A percentile compares a stretch with the other conserved stretches of the same genome.
These are phyloP conservation scores for Cordyceps farinosa DNA, from an alignment of 2,329 filamentous ascomycete genomes.

Conservation along the genomic window DNA sequence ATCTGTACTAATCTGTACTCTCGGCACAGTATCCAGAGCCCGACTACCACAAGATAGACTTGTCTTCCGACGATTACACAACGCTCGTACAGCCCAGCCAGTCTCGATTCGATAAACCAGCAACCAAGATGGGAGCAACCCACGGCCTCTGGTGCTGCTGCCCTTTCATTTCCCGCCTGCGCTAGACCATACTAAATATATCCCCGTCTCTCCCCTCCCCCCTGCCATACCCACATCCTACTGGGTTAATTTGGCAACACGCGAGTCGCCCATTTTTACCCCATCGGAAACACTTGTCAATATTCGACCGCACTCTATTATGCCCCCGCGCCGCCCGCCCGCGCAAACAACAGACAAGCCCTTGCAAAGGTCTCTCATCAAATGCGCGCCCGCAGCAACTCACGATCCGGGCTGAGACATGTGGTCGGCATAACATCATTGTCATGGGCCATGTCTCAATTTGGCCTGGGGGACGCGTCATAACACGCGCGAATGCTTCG, in stretches of 20 bases:
- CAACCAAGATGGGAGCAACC: not conserved
- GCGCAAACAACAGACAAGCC: conserved; percentile 3
- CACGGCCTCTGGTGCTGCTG: not conserved
- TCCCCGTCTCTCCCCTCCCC: not conserved
- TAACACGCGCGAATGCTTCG: not conserved
- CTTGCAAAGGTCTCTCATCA: not conserved
- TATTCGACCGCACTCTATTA: not conserved
- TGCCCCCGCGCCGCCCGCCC: not conserved
- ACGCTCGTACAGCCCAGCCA: not conserved
- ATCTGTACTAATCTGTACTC: too few species aligned
- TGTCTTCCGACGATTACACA: not conserved
- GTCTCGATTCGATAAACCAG: not conserved
- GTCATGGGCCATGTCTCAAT: not conserved
- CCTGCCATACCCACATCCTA: not conserved
- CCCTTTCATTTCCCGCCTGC: conserved; percentile 16
- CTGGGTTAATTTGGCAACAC: not conserved
- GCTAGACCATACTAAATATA: conserved; percentile 16
- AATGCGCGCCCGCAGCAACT: conserved; percentile 4
- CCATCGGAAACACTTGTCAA: not conserved
- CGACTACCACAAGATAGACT: not conserved
- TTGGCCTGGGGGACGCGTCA: not conserved
- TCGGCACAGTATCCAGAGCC: too few species aligned
- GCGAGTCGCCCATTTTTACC: conserved; percentile 4
- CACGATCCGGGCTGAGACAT: conserved; percentile 12
- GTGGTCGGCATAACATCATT: conserved; percentile 3